Percentiles rank a stretch among this genome's conserved stretches.
Conservation (phyloP, 2,329 filamentous ascomycete genomes). For the Daldinia sp. region DNA sequence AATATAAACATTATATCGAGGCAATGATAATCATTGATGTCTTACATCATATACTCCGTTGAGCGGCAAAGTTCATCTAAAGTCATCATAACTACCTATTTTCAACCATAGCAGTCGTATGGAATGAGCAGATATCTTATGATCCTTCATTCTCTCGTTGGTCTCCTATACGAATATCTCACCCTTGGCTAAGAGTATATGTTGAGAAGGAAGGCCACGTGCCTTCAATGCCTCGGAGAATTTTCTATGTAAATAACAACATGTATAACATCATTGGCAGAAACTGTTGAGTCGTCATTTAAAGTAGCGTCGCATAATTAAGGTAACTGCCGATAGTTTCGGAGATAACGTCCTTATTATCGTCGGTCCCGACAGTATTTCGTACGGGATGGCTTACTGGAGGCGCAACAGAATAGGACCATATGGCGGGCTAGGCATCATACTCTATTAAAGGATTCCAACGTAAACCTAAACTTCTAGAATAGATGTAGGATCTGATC, state of each 20-base stretch:
- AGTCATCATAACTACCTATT: not conserved
- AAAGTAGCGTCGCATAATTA: not conserved
- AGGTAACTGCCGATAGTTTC: conserved; percentile 3
- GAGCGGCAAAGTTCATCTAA: too few relatives aligned
- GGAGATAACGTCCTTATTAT: not conserved
- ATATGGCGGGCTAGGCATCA: not conserved
- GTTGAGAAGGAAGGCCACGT: not conserved
- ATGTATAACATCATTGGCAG: not conserved
- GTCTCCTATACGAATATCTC: not conserved
- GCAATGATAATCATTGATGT: too few relatives aligned
- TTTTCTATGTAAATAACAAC: not conserved
- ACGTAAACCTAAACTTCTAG: not conserved
- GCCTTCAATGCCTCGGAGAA: conserved; percentile 1
- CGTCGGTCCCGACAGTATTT: conserved; percentile 8
- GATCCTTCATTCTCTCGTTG: not conserved
- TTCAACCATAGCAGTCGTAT: not conserved
- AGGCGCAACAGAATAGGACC: not conserved
- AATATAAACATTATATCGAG: not conserved
- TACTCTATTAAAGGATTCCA: not conserved
- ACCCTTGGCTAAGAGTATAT: not conserved
- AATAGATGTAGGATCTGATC: conserved; percentile 8
- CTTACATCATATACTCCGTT: not conserved
- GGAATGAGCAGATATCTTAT: not conserved
- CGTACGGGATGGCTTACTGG: not conserved
- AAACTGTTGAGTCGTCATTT: conserved; percentile 3